Evolutionary conservation across 148 eudicot species (phyloP).

Genomic region (Fagopyrum esculentum): DNA sequence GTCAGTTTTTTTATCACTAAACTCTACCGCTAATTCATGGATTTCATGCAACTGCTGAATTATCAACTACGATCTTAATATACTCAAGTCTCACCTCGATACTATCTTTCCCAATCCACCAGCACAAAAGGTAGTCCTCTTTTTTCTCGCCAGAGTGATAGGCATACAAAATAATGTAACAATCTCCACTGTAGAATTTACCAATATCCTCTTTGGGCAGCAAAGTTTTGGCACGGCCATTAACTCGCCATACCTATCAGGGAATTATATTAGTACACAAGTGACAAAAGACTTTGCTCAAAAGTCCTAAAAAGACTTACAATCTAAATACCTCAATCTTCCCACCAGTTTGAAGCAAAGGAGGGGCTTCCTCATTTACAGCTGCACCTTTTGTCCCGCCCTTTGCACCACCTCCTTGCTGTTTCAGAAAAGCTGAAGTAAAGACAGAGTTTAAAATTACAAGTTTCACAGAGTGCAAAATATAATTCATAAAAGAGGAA

Average conservation of each 20-base stretch:
- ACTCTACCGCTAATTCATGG: background rate
- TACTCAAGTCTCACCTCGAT: conserved; percentile 45
- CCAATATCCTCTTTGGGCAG: conserved; percentile 77
- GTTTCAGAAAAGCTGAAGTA: conserved; percentile 83
- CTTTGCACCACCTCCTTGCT: conserved; percentile 84
- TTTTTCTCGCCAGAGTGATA: conserved; percentile 88
- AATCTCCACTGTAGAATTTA: conserved; percentile 95
- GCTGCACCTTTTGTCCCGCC: conserved; percentile 71
- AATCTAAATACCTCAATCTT: conserved; percentile 57
- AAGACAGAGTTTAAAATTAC: conserved; percentile 3
- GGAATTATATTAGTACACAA: background rate
- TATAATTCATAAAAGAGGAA: background rate
- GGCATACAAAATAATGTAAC: conserved; percentile 82
- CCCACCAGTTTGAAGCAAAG: conserved; percentile 86
- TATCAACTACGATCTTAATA: background rate
- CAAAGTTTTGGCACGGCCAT: conserved; percentile 81
- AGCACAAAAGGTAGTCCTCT: conserved; percentile 93
- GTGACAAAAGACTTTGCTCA: background rate
- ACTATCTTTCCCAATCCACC: conserved; percentile 96
- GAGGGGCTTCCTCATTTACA: conserved; percentile 85
- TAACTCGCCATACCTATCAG: conserved; percentile 85
- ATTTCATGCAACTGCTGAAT: background rate
- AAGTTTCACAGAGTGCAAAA: background rate
- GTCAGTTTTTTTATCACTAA: background rate
- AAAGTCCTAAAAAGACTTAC: background rate